Percentiles rank a stretch among this genome's conserved stretches.
phyloP scores from a whole-genome alignment of 2,329 filamentous ascomycete species.

The Botrytis porri region DNA sequence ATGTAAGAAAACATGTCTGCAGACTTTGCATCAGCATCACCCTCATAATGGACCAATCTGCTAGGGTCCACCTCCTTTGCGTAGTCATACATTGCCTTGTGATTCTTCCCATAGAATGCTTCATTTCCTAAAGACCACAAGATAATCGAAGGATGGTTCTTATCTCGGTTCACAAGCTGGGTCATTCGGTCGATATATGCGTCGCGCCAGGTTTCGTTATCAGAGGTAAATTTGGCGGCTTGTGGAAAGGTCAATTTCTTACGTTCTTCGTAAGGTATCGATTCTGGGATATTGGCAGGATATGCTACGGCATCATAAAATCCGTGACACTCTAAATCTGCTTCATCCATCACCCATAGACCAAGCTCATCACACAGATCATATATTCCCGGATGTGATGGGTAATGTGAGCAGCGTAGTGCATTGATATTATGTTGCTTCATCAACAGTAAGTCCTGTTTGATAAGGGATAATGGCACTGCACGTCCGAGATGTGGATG shows the following conservation, averaged over 20 bases:
- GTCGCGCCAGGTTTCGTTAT: slow-evolving; percentile 58
- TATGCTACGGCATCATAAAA: slow-evolving; percentile 44
- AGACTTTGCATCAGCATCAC: slow-evolving; percentile 48
- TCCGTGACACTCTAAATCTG: slow-evolving; percentile 53
- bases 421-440: slow-evolving; percentile 71
- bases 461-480: slow-evolving; percentile 54
- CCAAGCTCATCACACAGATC: slow-evolving; percentile 64
- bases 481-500: slow-evolving; percentile 45
- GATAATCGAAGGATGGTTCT: slow-evolving; percentile 68
- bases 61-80: slow-evolving; percentile 49
- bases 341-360: slow-evolving; percentile 57
- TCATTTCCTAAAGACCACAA: slow-evolving; percentile 75
- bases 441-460: slow-evolving; percentile 62
- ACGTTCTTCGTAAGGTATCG: slow-evolving; percentile 58
- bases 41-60: slow-evolving; percentile 57
- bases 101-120: slow-evolving; percentile 67
- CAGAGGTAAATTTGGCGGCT: slow-evolving; percentile 57
- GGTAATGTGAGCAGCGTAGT: slow-evolving; percentile 66
- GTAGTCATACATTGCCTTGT: slow-evolving; percentile 63
- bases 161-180: slow-evolving; percentile 64
- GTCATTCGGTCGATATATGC: slow-evolving; percentile 66
- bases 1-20: slow-evolving; percentile 56
- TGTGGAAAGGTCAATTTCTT: slow-evolving; percentile 54
- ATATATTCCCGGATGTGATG: slow-evolving; percentile 58
- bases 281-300: slow-evolving; percentile 51